Evolutionary conservation across 179 eudicot species (phyloP).

Genomic region (Beta corolliflora): DNA sequence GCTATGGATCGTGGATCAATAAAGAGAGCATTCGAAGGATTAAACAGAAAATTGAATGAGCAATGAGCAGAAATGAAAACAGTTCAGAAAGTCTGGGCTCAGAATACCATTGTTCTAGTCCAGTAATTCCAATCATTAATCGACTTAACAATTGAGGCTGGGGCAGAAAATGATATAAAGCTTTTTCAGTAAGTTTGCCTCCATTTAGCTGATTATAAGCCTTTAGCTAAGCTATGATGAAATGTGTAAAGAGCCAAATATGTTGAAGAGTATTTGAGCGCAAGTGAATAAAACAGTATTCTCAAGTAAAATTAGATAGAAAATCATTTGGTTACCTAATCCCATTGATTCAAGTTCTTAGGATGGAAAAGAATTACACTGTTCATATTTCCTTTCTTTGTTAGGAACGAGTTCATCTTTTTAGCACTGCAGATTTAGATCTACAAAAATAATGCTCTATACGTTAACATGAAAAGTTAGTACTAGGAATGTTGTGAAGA

Average conservation of each 20-base stretch:
- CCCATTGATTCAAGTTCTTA: constrained; percentile 68
- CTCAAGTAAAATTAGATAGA: neutral
- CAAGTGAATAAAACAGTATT: neutral
- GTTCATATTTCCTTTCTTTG: constrained; percentile 32
- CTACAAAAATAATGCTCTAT: constrained; percentile 36
- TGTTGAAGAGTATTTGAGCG: neutral
- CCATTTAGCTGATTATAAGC: too few species aligned
- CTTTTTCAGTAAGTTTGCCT: neutral
- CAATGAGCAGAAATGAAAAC: neutral
- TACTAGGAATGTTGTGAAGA: neutral
- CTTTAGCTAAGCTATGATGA: neutral
- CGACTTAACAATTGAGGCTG: neutral
- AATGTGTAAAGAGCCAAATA: neutral
- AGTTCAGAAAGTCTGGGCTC: neutral
- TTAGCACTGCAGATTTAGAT: constrained; percentile 72
- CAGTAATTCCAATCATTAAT: too few species aligned
- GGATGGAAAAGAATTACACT: constrained; percentile 57
- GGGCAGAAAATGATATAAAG: neutral
- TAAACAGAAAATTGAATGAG: too few species aligned
- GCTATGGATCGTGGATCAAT: too few species aligned
- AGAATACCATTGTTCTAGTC: too few species aligned
- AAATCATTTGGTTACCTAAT: constrained; percentile 52
- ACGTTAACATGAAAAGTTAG: neutral
- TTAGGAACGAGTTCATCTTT: constrained; percentile 62
- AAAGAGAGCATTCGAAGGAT: too few species aligned